Base-by-base conservation (phyloP, 163 green algal species). In the Scenedesmus sp. region DNA sequence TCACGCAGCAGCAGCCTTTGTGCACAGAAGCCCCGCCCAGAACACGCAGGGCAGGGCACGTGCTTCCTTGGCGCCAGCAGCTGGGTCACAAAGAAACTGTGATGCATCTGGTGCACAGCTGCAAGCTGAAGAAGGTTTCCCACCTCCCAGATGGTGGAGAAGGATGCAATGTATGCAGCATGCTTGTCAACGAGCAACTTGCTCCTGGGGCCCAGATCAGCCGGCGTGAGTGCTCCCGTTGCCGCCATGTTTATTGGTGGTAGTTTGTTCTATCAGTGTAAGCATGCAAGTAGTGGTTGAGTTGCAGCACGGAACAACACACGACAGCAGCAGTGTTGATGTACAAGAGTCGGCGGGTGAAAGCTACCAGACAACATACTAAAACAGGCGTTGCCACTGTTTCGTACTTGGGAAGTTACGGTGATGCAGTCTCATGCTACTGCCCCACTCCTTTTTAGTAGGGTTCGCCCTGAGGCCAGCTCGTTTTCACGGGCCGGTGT, bases 141-240 rank as follows among this genome's bases (percentile, higher is more conserved):
- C 18, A 92, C 90, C 90, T 93, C 81, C 81, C 94, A 93, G 18
- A 97, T 92, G 72, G 95, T 88, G 15, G 93, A 94, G 56, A 98
- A 97, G 0, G 89, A 92, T 33, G 85, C 70, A 37, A 98, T 97
- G 92, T 97, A 98, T 0, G 89, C 70, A 13, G 95, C 95, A 94
- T 98, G 96, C 89, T 97, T 96, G 33, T 97, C 95, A 0, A 93
- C 86, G 9, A 98, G 93, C 24, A 97, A 92, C 53, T 76, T 89
- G 40, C 81, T 65, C 3, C 95, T 87, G 10, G 43, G 33, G 16
- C 93, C 93, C 35, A 96, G 81, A 79, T 96, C 93, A 5, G 65
- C 61, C 13, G 94, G 94, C 30, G 94, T 96, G 9, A 87, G 6
- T 15, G 87, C 87, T 2, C 18, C 40, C 37, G 30, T 40, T 33